Evolutionary conservation across 2,329 filamentous ascomycete genomes (phyloP).

Genomic region (Chaetomiaceae sp.): DNA sequence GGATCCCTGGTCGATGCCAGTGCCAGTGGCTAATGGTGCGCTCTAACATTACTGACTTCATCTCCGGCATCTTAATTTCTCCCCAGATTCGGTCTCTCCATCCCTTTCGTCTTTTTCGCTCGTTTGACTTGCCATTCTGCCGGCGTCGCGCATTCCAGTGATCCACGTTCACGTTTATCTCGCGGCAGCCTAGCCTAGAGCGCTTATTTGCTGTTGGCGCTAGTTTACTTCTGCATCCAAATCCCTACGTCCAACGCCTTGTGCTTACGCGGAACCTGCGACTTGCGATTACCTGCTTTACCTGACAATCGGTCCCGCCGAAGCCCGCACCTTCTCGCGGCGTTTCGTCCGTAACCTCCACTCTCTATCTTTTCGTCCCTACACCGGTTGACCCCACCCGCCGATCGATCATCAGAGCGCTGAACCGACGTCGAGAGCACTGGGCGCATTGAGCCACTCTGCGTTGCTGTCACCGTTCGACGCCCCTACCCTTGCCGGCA

Average conservation of each 20-base stretch:
- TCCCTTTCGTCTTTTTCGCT: slow-evolving; percentile 5
- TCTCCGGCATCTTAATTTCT: slow-evolving; percentile 27
- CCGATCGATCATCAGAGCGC: not conserved
- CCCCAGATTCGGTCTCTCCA: slow-evolving; percentile 13
- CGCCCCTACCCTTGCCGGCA: not conserved
- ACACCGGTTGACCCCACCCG: not conserved
- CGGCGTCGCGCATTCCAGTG: slow-evolving; percentile 11
- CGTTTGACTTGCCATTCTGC: slow-evolving; percentile 14
- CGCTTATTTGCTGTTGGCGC: not conserved
- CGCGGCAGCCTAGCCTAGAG: not conserved
- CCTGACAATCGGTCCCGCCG: not conserved
- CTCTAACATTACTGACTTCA: slow-evolving; percentile 26
- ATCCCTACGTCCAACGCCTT: not conserved
- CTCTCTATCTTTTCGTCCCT: slow-evolving; percentile 4
- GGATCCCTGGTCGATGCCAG: slow-evolving; percentile 10
- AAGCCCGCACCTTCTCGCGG: slow-evolving; percentile 4
- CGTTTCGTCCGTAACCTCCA: slow-evolving; percentile 3
- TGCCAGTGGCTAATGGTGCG: slow-evolving; percentile 15
- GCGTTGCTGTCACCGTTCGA: not conserved
- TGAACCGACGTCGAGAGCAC: not conserved
- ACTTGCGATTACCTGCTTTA: slow-evolving; percentile 2
- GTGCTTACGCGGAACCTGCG: not conserved
- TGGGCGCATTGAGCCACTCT: not conserved
- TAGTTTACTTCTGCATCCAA: slow-evolving; percentile 1
- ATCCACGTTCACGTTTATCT: slow-evolving; percentile 13